Conservation (phyloP, 2,329 filamentous ascomycete genomes). For the Verruconis gallopava region DNA sequence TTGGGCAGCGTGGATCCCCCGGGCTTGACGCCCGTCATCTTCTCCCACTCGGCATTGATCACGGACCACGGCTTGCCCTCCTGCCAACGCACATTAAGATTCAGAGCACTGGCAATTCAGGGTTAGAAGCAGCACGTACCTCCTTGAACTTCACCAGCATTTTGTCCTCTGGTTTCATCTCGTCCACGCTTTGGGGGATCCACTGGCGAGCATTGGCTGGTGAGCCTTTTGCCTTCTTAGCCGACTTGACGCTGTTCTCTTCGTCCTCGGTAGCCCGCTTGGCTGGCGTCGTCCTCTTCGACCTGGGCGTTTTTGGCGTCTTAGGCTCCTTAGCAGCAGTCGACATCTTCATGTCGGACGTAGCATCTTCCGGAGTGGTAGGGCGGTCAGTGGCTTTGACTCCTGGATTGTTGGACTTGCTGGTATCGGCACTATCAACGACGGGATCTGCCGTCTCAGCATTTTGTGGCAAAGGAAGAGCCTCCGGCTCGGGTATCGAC, state of each 20-base stretch:
- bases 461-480: too few species aligned
- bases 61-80: slow-evolving; percentile 12
- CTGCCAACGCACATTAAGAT: background rate
- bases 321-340: background rate
- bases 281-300: slow-evolving; percentile 2
- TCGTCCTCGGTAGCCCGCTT: background rate
- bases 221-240: background rate
- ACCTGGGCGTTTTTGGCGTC: background rate
- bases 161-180: slow-evolving; percentile 10
- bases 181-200: slow-evolving; percentile 10
- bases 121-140: background rate
- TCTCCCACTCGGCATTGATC: slow-evolving; percentile 11
- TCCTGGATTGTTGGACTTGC: too few species aligned
- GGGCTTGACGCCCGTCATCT: slow-evolving; percentile 10
- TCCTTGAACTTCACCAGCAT: slow-evolving; percentile 12
- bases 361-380: too few species aligned
- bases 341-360: too few species aligned
- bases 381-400: too few species aligned
- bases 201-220: background rate
- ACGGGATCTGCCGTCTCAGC: too few species aligned
- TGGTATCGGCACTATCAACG: too few species aligned
- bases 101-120: background rate
- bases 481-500: background rate
- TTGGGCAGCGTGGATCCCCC: slow-evolving; percentile 14
- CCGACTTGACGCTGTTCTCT: slow-evolving; percentile 5